These are phyloP conservation scores for Adansonia digitata DNA, from an alignment of 345 rosid genomes.

Conservation along the genomic window DNA sequence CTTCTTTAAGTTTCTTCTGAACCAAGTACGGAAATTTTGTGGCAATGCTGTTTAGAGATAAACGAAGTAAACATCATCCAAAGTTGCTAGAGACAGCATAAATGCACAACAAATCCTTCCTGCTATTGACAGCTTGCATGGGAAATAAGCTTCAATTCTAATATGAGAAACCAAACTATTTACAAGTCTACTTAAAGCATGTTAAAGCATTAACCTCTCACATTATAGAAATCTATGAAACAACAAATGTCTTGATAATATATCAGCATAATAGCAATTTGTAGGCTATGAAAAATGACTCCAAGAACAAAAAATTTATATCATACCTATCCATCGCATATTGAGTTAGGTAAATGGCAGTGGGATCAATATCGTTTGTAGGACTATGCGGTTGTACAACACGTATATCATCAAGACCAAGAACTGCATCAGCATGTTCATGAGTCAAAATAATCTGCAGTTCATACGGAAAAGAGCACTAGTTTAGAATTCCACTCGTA, in stretches of 20 bases:
- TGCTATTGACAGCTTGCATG: not conserved
- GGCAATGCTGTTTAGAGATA: constrained; percentile 46
- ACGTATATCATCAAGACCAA: constrained; percentile 93
- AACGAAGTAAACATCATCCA: constrained; percentile 11
- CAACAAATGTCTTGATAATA: not conserved
- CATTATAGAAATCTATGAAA: not conserved
- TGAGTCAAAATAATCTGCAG: constrained; percentile 97
- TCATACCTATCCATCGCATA: constrained; percentile 81
- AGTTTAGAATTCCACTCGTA: not conserved
- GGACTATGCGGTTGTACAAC: constrained; percentile 81
- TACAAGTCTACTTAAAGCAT: not conserved
- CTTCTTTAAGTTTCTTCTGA: constrained; percentile 75
- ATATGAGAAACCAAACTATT: not conserved
- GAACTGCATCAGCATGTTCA: constrained; percentile 99
- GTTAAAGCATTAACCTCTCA: not conserved
- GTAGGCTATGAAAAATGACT: not conserved
- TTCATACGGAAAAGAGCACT: constrained; percentile 24
- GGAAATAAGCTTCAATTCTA: constrained; percentile 2
- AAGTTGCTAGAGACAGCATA: constrained; percentile 10
- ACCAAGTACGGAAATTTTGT: constrained; percentile 79
- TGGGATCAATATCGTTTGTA: constrained; percentile 83
- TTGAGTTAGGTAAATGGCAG: constrained; percentile 58
- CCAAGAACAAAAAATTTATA: not conserved
- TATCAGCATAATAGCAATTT: not conserved
- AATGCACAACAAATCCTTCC: not conserved